phyloP scores from a whole-genome alignment of 257 asterid species.

The Solanum lignicaule region DNA sequence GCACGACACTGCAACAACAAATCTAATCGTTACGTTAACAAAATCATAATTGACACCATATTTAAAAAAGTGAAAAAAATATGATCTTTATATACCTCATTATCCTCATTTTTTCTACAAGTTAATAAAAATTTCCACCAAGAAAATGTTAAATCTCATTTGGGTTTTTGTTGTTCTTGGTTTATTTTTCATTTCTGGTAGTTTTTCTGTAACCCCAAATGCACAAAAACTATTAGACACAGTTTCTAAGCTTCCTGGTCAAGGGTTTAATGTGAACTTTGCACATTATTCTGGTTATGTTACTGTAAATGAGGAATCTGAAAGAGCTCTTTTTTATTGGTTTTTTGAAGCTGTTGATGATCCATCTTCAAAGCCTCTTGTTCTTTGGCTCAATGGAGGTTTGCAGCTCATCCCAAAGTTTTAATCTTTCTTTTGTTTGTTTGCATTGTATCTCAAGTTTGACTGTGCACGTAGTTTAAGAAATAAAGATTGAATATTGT shows the following conservation, averaged over 20 bases:
- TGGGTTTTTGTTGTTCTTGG: conserved; percentile 32
- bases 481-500: not conserved
- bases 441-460: not conserved
- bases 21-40: not conserved
- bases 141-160: conserved; percentile 36
- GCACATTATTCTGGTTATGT: conserved; percentile 71
- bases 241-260: conserved; percentile 66
- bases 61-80: not conserved
- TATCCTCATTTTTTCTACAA: not conserved
- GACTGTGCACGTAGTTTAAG: not conserved
- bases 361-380: conserved; percentile 78
- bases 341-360: conserved; percentile 85
- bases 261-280: conserved; percentile 61
- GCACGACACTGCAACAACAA: not conserved
- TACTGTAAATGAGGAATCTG: conserved; percentile 57
- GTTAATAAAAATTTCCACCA: not conserved
- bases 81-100: not conserved
- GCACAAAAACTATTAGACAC: conserved; percentile 47
- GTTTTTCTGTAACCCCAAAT: conserved; percentile 20
- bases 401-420: not conserved
- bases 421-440: not conserved
- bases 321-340: conserved; percentile 78
- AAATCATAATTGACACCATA: not conserved
- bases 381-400: conserved; percentile 99
- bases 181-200: conserved; percentile 12